Evolutionary conservation across 805 yeast genomes (phyloP).

Genomic region (Candida qinlingensis): DNA sequence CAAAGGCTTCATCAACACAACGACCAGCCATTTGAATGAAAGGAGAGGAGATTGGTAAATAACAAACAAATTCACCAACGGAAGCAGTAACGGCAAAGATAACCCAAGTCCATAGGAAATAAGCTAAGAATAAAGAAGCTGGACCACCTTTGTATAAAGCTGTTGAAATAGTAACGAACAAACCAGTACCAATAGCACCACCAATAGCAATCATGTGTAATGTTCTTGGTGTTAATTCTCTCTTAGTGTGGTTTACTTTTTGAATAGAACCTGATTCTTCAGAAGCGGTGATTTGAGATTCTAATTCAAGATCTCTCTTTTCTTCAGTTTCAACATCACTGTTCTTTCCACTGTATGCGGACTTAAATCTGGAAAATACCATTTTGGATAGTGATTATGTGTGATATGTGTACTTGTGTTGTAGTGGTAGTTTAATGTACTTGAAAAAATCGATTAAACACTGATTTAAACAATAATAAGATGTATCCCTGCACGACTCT

Average conservation of each 20-base stretch:
- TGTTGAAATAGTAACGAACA: slow-evolving; percentile 46
- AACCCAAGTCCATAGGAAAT: slow-evolving; percentile 59
- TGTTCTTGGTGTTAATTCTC: slow-evolving; percentile 8
- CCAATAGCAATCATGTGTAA: slow-evolving; percentile 11
- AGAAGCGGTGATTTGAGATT: slow-evolving; percentile 3
- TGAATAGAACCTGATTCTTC: slow-evolving; percentile 10
- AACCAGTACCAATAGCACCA: slow-evolving; percentile 53
- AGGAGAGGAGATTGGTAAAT: slow-evolving; percentile 67
- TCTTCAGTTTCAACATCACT: slow-evolving; percentile 1
- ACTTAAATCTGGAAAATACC: background rate
- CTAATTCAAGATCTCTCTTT: slow-evolving; percentile 3
- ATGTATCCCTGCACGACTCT: too few species aligned
- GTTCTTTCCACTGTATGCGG: background rate
- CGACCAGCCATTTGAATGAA: slow-evolving; percentile 68
- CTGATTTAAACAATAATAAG: too few species aligned
- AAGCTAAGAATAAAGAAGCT: slow-evolving; percentile 54
- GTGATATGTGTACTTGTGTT: background rate
- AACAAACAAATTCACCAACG: slow-evolving; percentile 71
- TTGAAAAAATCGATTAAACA: too few species aligned
- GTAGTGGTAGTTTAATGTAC: too few species aligned
- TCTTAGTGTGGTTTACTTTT: slow-evolving; percentile 6
- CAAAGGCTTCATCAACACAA: slow-evolving; percentile 67
- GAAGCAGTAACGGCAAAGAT: slow-evolving; percentile 58
- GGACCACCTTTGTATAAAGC: slow-evolving; percentile 66
- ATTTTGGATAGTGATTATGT: background rate